phyloP scores from a whole-genome alignment of 352 stramenopile species.

The Vaucheria bursata region DNA sequence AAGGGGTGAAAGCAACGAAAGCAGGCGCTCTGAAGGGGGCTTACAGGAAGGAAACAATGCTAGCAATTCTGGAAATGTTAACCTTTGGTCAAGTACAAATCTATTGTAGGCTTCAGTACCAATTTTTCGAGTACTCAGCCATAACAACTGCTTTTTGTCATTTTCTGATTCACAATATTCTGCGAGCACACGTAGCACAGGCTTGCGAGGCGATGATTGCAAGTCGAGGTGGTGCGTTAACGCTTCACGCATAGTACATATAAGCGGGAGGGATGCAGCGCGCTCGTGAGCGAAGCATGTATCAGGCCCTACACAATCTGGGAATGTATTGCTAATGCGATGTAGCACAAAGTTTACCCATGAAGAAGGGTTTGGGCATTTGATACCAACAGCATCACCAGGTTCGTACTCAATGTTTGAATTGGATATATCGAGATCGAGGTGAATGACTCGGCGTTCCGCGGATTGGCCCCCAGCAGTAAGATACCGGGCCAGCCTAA shows the following conservation, averaged over 20 bases:
- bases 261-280: slow-evolving; percentile 21
- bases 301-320: slow-evolving; percentile 16
- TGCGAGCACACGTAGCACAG: slow-evolving; percentile 18
- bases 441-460: slow-evolving; percentile 47
- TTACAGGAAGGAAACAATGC: slow-evolving; percentile 66
- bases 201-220: slow-evolving; percentile 24
- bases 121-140: slow-evolving; percentile 17
- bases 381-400: slow-evolving; percentile 70
- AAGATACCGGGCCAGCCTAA: slow-evolving; percentile 27
- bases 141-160: slow-evolving; percentile 22
- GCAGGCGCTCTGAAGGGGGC: slow-evolving; percentile 60
- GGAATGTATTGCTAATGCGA: slow-evolving; percentile 43
- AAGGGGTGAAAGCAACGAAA: slow-evolving; percentile 66
- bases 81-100: slow-evolving; percentile 65
- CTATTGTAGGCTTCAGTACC: slow-evolving; percentile 37
- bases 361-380: slow-evolving; percentile 63
- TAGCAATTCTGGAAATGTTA: slow-evolving; percentile 71
- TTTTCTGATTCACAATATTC: slow-evolving; percentile 12
- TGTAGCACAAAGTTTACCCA: slow-evolving; percentile 62
- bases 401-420: slow-evolving; percentile 58
- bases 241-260: slow-evolving; percentile 28
- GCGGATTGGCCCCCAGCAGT: slow-evolving; percentile 17
- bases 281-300: slow-evolving; percentile 23
- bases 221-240: slow-evolving; percentile 23
- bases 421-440: slow-evolving; percentile 40